phyloP scores from a whole-genome alignment of 768 basidiomycete species.

The Tylopilus balloui region DNA sequence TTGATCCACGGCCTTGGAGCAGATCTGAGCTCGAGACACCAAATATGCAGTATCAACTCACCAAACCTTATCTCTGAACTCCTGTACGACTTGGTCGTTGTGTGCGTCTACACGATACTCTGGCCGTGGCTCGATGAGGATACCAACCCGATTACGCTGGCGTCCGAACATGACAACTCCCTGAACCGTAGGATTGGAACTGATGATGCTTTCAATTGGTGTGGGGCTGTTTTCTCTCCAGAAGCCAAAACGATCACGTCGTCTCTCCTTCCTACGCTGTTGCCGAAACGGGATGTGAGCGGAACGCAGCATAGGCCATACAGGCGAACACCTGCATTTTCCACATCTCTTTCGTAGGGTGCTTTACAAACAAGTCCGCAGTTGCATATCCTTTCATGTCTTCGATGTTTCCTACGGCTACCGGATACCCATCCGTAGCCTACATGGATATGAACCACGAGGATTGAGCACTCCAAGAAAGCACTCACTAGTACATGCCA shows the following conservation, averaged over 20 bases:
- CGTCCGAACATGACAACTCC: slow-evolving; percentile 31
- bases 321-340: slow-evolving; percentile 2
- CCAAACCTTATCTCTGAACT: slow-evolving; percentile 24
- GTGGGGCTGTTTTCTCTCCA: slow-evolving; percentile 31
- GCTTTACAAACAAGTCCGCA: slow-evolving; percentile 39
- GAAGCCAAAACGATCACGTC: slow-evolving; percentile 31
- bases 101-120: slow-evolving; percentile 9
- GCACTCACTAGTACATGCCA: slow-evolving; percentile 31
- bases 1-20: slow-evolving; percentile 34
- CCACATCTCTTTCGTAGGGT: slow-evolving; percentile 37
- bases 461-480: neutral
- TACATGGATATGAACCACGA: neutral
- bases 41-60: neutral
- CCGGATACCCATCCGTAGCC: neutral
- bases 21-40: neutral
- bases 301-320: neutral
- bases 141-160: slow-evolving; percentile 25
- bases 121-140: slow-evolving; percentile 27
- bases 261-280: slow-evolving; percentile 36
- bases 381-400: slow-evolving; percentile 36
- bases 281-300: neutral
- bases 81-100: slow-evolving; percentile 1
- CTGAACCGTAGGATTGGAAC: slow-evolving; percentile 16
- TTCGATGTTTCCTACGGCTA: slow-evolving; percentile 29
- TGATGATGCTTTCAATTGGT: slow-evolving; percentile 26